A percentile compares a stretch with the other conserved stretches of the same genome.
Evolutionary conservation across 2,329 filamentous ascomycete genomes (phyloP).

Genomic region (Pseudodiploospora longispora): DNA sequence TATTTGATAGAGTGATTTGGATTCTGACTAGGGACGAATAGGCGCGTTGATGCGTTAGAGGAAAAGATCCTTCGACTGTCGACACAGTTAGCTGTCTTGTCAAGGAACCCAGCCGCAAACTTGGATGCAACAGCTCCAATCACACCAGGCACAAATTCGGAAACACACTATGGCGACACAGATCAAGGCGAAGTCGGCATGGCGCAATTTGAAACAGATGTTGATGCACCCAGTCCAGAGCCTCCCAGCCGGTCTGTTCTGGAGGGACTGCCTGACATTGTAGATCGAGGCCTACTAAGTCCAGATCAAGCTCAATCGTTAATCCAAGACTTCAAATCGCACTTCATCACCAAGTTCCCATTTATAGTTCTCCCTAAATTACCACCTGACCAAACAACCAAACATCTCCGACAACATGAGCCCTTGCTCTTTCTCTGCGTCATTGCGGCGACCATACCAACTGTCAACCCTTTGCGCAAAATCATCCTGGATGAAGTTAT

Average conservation of each 20-base stretch:
- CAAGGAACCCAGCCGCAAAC: neutral
- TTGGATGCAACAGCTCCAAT: too few species aligned
- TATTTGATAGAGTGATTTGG: too few species aligned
- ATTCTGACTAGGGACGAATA: neutral
- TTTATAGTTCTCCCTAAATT: slow-evolving; percentile 3
- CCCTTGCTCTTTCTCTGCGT: slow-evolving; percentile 9
- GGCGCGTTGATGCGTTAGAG: slow-evolving; percentile 6
- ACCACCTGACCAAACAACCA: neutral
- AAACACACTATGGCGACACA: too few species aligned
- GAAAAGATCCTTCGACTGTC: slow-evolving; percentile 1
- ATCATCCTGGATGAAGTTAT: slow-evolving; percentile 6
- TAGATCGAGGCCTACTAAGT: slow-evolving; percentile 5
- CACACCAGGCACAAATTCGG: too few species aligned
- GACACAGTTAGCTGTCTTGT: neutral
- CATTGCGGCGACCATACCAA: slow-evolving; percentile 2
- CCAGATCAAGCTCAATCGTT: slow-evolving; percentile 1
- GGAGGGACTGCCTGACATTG: slow-evolving; percentile 6
- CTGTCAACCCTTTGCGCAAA: slow-evolving; percentile 4
- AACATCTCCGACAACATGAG: neutral
- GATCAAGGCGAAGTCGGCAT: too few species aligned
- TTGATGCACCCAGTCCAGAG: neutral
- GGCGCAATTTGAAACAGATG: too few species aligned
- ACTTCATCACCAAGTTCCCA: slow-evolving; percentile 5
- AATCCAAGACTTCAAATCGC: slow-evolving; percentile 2
- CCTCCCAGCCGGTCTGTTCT: slow-evolving; percentile 1